Evolutionary conservation across 148 eudicot species (phyloP).

Genomic region (Chenopodium suecicum): DNA sequence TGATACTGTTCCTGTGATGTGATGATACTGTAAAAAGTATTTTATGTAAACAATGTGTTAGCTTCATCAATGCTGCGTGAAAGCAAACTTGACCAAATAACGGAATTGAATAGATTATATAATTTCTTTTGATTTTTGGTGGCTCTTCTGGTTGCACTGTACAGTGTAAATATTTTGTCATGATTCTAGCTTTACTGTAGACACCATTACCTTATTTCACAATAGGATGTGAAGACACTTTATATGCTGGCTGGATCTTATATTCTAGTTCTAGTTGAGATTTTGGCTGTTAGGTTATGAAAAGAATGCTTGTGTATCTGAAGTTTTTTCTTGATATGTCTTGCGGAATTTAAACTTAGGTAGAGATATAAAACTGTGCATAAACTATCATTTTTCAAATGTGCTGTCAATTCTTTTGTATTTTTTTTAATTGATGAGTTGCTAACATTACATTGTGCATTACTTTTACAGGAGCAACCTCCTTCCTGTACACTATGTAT

Average conservation of each 20-base stretch:
- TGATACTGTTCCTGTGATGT: background rate
- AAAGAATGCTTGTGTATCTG: background rate
- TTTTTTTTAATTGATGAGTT: no score
- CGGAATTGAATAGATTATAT: background rate
- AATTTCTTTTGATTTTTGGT: background rate
- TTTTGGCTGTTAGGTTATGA: background rate
- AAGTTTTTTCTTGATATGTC: background rate
- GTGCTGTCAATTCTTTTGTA: background rate
- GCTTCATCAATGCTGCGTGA: background rate
- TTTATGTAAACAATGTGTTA: background rate
- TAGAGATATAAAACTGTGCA: background rate
- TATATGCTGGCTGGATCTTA: background rate
- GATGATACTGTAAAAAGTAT: background rate
- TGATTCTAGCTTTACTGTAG: background rate
- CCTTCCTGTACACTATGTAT: conserved; percentile 75
- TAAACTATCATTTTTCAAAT: background rate
- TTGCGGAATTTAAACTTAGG: background rate
- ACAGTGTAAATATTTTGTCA: background rate
- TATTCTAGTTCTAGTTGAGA: background rate
- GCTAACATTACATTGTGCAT: background rate
- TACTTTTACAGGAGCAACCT: conserved; percentile 66
- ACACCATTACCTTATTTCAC: background rate
- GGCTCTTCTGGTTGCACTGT: background rate
- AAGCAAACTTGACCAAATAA: background rate
- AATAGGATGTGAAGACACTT: background rate